Conservation (phyloP, 129 eudicot genomes). For the Helianthus annuus region HanXRQr2.0-SUNRISE NC_035444.2:25772569-25773068, state of each 20-base stretch:
- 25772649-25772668: neutral
- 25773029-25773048: too few relatives aligned
- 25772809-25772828: neutral
- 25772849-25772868: neutral
- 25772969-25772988: neutral
- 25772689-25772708: neutral
- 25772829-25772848: neutral
- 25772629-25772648: too few relatives aligned
- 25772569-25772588: too few relatives aligned
- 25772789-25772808: neutral
- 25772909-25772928: too few relatives aligned
- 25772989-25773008: too few relatives aligned
- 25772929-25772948: neutral
- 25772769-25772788: neutral
- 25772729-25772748: conserved; percentile 1
- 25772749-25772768: neutral
- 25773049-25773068: neutral
- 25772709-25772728: too few relatives aligned
- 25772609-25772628: too few relatives aligned
- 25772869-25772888: too few relatives aligned
- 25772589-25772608: too few relatives aligned
- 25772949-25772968: neutral
- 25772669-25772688: neutral
- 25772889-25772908: too few relatives aligned
- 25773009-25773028: too few relatives aligned